Evolutionary conservation across 2,329 filamentous ascomycete species (phyloP).

Genomic region (Diplodia intermedia): DNA sequence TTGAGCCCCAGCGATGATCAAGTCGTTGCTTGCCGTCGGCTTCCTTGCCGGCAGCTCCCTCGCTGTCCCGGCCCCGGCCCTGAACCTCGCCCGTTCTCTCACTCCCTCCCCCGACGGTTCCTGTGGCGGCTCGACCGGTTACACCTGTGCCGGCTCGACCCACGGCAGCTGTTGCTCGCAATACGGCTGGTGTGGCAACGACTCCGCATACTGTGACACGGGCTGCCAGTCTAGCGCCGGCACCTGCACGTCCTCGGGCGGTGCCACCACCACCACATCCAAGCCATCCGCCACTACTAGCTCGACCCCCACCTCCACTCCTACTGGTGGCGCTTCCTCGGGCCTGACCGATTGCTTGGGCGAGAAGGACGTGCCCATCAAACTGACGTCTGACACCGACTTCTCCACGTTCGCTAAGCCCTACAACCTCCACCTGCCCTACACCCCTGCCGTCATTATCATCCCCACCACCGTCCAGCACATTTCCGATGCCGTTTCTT

Average conservation of each 20-base stretch:
- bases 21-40: constrained; percentile 27
- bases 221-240: constrained; percentile 32
- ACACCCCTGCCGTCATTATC: constrained; percentile 63
- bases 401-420: constrained; percentile 42
- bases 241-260: constrained; percentile 8
- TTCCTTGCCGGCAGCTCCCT: constrained; percentile 13
- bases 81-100: constrained; percentile 11
- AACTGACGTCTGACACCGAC: constrained; percentile 21
- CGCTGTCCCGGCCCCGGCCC: constrained; percentile 24
- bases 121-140: constrained; percentile 32
- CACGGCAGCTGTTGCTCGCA: constrained; percentile 31
- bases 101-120: constrained; percentile 31
- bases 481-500: constrained; percentile 64
- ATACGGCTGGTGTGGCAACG: constrained; percentile 33
- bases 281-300: constrained; percentile 14
- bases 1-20: constrained; percentile 18
- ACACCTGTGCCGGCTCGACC: constrained; percentile 32
- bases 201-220: constrained; percentile 29
- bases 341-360: constrained; percentile 43
- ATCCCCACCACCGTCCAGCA: constrained; percentile 61
- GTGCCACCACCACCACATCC: constrained; percentile 3
- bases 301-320: constrained; percentile 12
- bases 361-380: constrained; percentile 44
- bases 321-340: constrained; percentile 20
- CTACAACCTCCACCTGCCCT: constrained; percentile 47